Evolutionary conservation across 1,139 yeast genomes (phyloP), one percentile per base, ranked within the genome.

Genomic region (Kodamaea fungicola): DNA sequence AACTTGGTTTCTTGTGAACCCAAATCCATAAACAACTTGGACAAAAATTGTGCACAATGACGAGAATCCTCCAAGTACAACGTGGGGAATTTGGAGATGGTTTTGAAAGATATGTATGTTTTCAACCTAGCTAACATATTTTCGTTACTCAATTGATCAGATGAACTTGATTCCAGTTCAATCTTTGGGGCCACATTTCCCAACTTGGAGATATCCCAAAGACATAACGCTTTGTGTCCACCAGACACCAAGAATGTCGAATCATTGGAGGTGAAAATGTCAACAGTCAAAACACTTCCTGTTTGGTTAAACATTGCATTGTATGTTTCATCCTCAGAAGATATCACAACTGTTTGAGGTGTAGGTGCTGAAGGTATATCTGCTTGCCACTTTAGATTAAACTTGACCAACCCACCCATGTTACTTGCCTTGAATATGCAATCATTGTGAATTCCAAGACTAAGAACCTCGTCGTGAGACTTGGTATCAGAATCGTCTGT

Each of bases 21-120:
- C 44, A 86, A 68, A 30, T 69, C 74, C 33, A 76, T 72, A 38
- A 89, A 69, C 22, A 90, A 61, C 40, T 77, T 74, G 27, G 79
- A 72, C 42, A 92, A 61, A 47, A 74, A 86, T 32, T 82, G 80
- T 0, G 97, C 96, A 64, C 98, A 92, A 32, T 83, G 77, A 42
- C 97, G 76, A 6, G 94, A 83, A 32, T 89, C 95, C 46, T 85
- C 86, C 50, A 85, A 72, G 52, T 75, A 81, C 30, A 69, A 56
- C 12, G 77, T 76, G 1, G 87, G 88, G 33, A 72, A 73, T 45
- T 83, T 83, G 8, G 95, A 85, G 8, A 92, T 84, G 0, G 97
- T 88, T 48, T 76, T 78, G 59, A 70, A 89, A 1, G 84, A 64
- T 8, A 89, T 81, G 39, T 84, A 68, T 35, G 74, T 75, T 12